phyloP scores from a whole-genome alignment of 2,329 filamentous ascomycete genomes.

The Fusarium mexicanum region DNA sequence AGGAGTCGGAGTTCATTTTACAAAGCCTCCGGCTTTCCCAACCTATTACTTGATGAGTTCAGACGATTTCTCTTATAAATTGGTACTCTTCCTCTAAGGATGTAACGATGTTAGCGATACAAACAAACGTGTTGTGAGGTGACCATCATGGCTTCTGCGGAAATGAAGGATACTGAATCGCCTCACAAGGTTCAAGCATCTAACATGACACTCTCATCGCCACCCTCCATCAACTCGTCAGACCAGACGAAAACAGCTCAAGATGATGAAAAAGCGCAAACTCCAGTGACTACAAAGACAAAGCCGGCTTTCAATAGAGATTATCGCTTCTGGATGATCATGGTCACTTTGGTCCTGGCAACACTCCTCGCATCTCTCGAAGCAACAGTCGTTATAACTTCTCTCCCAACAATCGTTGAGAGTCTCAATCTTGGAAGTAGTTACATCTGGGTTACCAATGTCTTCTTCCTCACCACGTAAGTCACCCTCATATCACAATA shows the following conservation, averaged over 20 bases:
- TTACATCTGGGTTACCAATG: conserved; percentile 46
- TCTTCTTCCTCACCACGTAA: conserved; percentile 41
- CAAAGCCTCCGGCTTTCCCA: not conserved
- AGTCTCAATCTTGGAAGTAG: conserved; percentile 36
- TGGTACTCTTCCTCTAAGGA: not conserved
- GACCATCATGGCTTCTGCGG: not conserved
- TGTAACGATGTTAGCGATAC: not conserved
- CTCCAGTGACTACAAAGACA: not conserved
- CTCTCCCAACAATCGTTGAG: conserved; percentile 41
- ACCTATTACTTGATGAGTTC: rapidly evolving
- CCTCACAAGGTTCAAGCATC: not conserved
- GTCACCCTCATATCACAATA: rapidly evolving
- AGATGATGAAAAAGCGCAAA: not conserved
- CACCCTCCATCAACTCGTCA: not conserved
- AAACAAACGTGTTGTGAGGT: rapidly evolving
- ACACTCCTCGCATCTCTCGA: conserved; percentile 37
- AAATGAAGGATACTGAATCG: not conserved
- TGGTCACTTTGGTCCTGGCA: conserved; percentile 35
- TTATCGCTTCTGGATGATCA: conserved; percentile 44
- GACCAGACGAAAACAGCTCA: not conserved
- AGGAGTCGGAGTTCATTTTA: not conserved
- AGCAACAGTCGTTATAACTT: conserved; percentile 41
- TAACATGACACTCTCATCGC: not conserved
- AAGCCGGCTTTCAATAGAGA: conserved; percentile 22
- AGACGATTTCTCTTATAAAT: not conserved